Base-by-base conservation (phyloP, 345 rosid genomes). In the Alliaria petiolata region DNA sequence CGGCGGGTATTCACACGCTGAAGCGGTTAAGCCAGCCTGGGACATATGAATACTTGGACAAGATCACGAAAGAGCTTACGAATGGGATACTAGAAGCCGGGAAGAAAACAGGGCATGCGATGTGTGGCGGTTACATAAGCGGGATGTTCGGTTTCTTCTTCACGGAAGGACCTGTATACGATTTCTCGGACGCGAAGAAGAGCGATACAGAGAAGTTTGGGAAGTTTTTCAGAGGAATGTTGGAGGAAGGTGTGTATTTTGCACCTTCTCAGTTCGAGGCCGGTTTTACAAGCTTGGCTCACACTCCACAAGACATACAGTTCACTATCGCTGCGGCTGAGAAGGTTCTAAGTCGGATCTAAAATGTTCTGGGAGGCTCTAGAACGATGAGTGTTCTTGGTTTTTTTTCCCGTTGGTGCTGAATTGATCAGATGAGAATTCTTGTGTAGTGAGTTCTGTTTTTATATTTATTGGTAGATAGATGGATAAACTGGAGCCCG, bases 111-210 rank as follows among this genome's bases (percentile, higher is more conserved):
- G 95, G 98, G 51, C 95, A 89, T 65, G 85, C 84, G 1, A 85
- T 92, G 5, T 89, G 89, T 8, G 91, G 98, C 0, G 92, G 88
- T 35, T 56, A 84, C 78, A 83, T 92, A 17, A 53, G 83, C 0
- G 98, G 96, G 45, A 86, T 89, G 96, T 92, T 88, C 1, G 98
- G 92, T 9, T 92, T 85, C 84, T 92, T 89, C 85, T 92, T 89
- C 71, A 80, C 86, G 0, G 89, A 86, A 67, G 95, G 91, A 28
- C 95, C 92, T 8, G 95, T 92, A 52, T 17, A 85, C 67, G 73
- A 83, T 78, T 89, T 92, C 26, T 75, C 67, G 1, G 96, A 89
- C 49, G 91, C 92, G 10, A 88, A 85, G 83, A 88, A 84, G 76
- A 86, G 96, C 6, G 91, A 92, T 40, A 47, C 83, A 0, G 78